Base-by-base conservation (phyloP, 768 basidiomycete species). In the Mycena rebaudengoi region DNA sequence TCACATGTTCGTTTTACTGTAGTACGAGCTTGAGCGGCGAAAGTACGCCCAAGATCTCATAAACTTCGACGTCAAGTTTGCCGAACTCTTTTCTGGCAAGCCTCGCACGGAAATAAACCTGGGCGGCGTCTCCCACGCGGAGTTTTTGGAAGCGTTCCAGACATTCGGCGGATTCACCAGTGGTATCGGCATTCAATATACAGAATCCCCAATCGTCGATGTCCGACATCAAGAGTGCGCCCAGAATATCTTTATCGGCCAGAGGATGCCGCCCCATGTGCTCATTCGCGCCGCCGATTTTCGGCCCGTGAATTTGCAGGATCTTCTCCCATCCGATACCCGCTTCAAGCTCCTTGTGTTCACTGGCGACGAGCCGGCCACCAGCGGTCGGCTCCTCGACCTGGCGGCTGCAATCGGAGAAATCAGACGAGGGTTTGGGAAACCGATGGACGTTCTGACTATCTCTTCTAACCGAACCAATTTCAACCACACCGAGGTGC, bases 1-100 rank as follows among this genome's bases (percentile, higher is more conserved):
- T 46, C 46, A 63, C 33, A 48, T 21, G 4, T 43, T 46, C 12
- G n/a, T n/a, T n/a, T n/a, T n/a, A 41, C n/a, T 39, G 1, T 55
- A 91, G 90, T 91, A 92, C 70, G 88, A 91, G 72, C 62, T 77
- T 26, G 92, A 94, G 69, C 81, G 92, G 26, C 82, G 85, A 51
- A 85, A 84, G 66, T 90, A 86, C 61, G 91, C 92, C 0, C 83
- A 89, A 74, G 90, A 91, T 60, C 80, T 94, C 61, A 92, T 92
- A 60, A 68, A 83, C 49, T 92, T 91, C 68, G 91, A 93, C 71
- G 86, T 85, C 66, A 71, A 88, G 61, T 90, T 87, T 63, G 81
- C 89, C 8, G 78, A 80, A 14, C 76, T 91, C n/a, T 91, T 91
- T 72, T 91, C 90, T 21, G 85, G 85, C 37, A 89, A 89, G 71